Conservation (phyloP, 169 alveolate genomes). For the Plasmodium vinckei region DNA sequence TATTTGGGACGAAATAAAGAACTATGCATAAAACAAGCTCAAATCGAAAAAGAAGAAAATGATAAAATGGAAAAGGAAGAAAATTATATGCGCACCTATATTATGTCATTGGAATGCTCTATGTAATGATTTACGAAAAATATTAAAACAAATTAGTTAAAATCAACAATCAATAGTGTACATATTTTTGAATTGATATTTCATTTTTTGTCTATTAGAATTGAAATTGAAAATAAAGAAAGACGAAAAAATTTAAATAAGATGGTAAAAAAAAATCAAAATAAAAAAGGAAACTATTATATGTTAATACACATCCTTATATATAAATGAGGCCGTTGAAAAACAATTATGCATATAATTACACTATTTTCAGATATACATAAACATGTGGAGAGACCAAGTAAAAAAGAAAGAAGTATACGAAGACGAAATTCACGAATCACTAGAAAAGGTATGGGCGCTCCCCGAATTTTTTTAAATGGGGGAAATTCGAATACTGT, state of each 20-base stretch:
- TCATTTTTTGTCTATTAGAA: constrained; percentile 14
- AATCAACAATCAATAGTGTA: neutral
- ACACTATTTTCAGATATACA: constrained; percentile 31
- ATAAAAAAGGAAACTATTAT: neutral
- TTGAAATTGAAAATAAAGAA: constrained; percentile 75
- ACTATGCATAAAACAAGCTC: constrained; percentile 34
- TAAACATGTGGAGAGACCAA: constrained; percentile 71
- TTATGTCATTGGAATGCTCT: constrained; percentile 70
- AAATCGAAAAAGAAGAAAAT: constrained; percentile 59
- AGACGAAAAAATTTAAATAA: constrained; percentile 52
- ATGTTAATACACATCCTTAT: neutral
- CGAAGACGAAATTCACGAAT: constrained; percentile 57
- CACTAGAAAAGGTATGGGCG: constrained; percentile 59
- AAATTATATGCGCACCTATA: constrained; percentile 65
- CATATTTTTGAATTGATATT: neutral
- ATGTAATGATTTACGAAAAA: constrained; percentile 41
- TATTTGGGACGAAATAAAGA: constrained; percentile 48
- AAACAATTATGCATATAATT: constrained; percentile 5
- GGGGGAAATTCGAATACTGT: neutral
- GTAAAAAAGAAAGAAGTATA: constrained; percentile 40
- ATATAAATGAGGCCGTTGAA: constrained; percentile 8
- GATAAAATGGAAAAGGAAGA: constrained; percentile 71
- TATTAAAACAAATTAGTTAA: neutral
- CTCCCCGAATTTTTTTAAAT: neutral
- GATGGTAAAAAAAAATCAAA: constrained; percentile 51